Evolutionary conservation across 2,329 filamentous ascomycete genomes (phyloP), one percentile per base, ranked within the genome.

Genomic region (Colletotrichum tabaci): DNA sequence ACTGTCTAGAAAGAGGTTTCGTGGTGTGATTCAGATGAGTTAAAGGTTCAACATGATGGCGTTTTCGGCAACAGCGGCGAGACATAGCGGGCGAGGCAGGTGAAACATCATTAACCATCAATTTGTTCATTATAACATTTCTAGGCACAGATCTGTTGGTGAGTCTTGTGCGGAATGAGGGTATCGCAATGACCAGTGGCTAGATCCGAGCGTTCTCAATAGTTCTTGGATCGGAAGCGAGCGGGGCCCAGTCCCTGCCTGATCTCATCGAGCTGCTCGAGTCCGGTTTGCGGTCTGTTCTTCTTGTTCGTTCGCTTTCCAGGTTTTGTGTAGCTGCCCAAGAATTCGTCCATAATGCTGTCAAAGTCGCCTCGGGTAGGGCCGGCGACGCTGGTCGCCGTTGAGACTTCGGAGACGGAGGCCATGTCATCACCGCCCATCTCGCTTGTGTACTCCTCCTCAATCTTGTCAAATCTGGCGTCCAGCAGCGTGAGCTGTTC

Each of bases 241-340:
- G 95, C 93, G 35, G 93, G 93, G 0, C 96, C 96, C 67, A 98
- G 82, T 8, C 91, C 94, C 74, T 89, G 88, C 64, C 96, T 88
- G 62, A 99, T 92, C 83, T 98, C 96, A 75, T 98, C 96, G 72
- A 98, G 85, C 85, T 98, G 94, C 82, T 94, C 91, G 74, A 98
- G 87, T 0, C 96, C 96, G 71, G 89, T 93, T 79, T 93, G 92
- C 74, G 93, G 91, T 79, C 92, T 94, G 21, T 92, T 92, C 83
- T 95, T 94, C 84, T 95, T 96, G 23, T 94, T 89, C 13, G 87
- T 85, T 80, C 91, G 92, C 84, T 94, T 95, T 2, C 92, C 92
- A 30, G 88, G 88, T 82, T 90, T 92, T 12, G 89, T 89, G 79
- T 94, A 92, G 44, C 87, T 91, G 10, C 91, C 93, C 35, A 98